Conservation (phyloP, 176 grass and related monocot genomes). For the Aegilops umbellulata region DNA sequence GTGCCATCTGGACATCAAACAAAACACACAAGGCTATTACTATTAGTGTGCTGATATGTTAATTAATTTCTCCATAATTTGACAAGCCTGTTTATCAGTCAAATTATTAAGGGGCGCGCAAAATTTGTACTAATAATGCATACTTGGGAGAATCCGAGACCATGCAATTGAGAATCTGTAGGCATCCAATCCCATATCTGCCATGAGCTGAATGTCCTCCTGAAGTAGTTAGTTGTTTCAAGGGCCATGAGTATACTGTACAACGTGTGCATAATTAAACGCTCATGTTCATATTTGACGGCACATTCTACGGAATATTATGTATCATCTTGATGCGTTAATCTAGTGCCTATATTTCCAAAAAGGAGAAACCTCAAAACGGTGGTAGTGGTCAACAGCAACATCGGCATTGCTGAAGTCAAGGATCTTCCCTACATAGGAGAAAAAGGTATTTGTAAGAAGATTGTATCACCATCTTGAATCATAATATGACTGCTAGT, state of each 20-base stretch:
- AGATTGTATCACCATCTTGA: not conserved
- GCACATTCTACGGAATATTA: not conserved
- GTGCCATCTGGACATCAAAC: slow-evolving; percentile 48
- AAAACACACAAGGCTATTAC: not conserved
- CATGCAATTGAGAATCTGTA: slow-evolving; percentile 83
- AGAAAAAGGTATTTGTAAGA: not conserved
- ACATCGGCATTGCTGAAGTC: slow-evolving; percentile 83
- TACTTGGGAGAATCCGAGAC: slow-evolving; percentile 71
- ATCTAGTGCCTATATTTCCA: not conserved
- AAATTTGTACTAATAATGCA: not conserved
- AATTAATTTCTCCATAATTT: not conserved
- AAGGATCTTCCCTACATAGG: slow-evolving; percentile 54
- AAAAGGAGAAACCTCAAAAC: slow-evolving; percentile 41
- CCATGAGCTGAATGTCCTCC: slow-evolving; percentile 75
- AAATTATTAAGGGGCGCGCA: not conserved
- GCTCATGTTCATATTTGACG: not conserved
- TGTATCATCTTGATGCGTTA: not conserved
- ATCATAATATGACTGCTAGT: not conserved
- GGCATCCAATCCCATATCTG: slow-evolving; percentile 79
- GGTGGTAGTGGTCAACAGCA: slow-evolving; percentile 72
- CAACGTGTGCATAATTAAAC: not conserved
- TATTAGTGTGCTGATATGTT: not conserved
- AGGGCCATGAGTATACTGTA: not conserved
- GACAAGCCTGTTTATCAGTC: not conserved
- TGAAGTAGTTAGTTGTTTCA: slow-evolving; percentile 2